Base-by-base conservation (phyloP, 2,329 filamentous ascomycete species). In the Bretziella fagacearum region DNA sequence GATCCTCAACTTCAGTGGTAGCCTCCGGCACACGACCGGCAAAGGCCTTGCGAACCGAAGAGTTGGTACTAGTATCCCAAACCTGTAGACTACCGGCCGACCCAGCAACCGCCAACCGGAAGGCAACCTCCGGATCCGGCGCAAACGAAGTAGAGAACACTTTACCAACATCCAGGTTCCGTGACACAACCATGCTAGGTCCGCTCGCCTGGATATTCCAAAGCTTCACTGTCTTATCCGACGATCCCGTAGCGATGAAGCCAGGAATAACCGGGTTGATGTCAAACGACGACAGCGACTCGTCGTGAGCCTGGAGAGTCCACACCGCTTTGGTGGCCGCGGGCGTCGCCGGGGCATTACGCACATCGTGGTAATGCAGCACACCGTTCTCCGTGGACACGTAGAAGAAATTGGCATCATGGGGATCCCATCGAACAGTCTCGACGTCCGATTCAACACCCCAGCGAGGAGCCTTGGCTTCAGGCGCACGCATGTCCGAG, bases 61-160 rank as follows among this genome's bases (percentile, higher is more conserved):
- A 76, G 60, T 98, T 98, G 49, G 91, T 98, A 61, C 84, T 76
- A 18, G 91, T 95, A 63, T 96, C 89, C 91, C 91, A 98, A 46
- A 98, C 79, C 60, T 93, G 84, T 58, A 96, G 78, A 29, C 76
- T 75, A 39, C 91, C 91, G 66, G 93, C 93, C 68, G 87, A 96
- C 47, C 91, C 91, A 5, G 89, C 91, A 15, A 98, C 85, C 2
- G 87, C 84, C 37, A 98, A 70, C 46, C 91, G 74, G 71, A 96
- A 98, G 20, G 84, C 83, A 7, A 96, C 86, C 63, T 91, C 84
- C 27, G 78, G 63, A 59, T 98, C 91, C 1, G 91, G 89, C 3
- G 83, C 91, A 61, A 96, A 98, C 5, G 73, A 74, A 2, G 87
- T 82, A 8, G 84, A 84, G 63, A 98, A 98, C 30, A 98, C 82